These are phyloP conservation scores for Yamadazyma phyllophila DNA, from an alignment of 805 yeast genomes.

Conservation along the genomic window DNA sequence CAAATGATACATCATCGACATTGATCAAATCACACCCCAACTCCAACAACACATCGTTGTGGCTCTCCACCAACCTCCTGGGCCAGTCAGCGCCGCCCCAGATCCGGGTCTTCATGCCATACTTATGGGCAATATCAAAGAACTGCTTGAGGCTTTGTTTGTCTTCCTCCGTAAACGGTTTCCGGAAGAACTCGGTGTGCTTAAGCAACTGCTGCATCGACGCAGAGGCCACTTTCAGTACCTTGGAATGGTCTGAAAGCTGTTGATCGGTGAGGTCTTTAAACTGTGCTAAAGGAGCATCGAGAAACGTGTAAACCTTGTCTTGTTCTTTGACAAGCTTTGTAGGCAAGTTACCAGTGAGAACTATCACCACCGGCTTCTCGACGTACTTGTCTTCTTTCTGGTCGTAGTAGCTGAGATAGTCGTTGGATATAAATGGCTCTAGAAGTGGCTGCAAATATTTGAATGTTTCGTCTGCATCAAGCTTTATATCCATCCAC, in stretches of 20 bases:
- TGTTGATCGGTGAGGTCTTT: constrained; percentile 21
- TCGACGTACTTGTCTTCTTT: constrained; percentile 27
- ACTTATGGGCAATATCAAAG: constrained; percentile 46
- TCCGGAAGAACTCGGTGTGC: constrained; percentile 15
- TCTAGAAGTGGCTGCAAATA: constrained; percentile 44
- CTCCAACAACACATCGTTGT: constrained; percentile 49
- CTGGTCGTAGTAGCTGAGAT: constrained; percentile 49
- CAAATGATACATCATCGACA: constrained; percentile 48
- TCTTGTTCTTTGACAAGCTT: not conserved
- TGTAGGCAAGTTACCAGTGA: constrained; percentile 64
- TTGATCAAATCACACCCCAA: constrained; percentile 58
- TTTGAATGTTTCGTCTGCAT: constrained; percentile 48
- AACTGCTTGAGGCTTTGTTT: constrained; percentile 19
- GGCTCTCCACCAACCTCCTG: constrained; percentile 33
- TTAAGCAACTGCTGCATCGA: constrained; percentile 37
- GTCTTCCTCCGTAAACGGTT: constrained; percentile 31
- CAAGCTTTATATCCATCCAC: constrained; percentile 63
- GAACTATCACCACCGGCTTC: constrained; percentile 61
- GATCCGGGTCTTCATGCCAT: constrained; percentile 54
- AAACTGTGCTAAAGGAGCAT: constrained; percentile 47
- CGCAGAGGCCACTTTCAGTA: constrained; percentile 43
- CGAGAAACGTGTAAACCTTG: constrained; percentile 42
- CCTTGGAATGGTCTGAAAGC: constrained; percentile 21
- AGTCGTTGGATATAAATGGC: constrained; percentile 47
- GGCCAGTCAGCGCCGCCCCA: constrained; percentile 82